A percentile compares a stretch with the other conserved stretches of the same genome.
Conservation (phyloP, 345 rosid genomes). For the Lepidium didymum region DNA sequence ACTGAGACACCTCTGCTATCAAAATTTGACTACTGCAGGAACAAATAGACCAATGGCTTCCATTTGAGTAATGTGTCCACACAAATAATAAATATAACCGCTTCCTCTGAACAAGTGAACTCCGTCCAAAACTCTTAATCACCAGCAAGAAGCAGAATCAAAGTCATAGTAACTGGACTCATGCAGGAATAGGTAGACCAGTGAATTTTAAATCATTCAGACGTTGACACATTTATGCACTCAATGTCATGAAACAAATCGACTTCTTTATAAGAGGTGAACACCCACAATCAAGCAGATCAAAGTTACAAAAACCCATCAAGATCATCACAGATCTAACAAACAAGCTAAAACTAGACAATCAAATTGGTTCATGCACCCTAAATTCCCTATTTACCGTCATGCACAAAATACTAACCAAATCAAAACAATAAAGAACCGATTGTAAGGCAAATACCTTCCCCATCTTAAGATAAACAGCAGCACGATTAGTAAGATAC, state of each 20-base stretch:
- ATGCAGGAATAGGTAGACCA: not conserved
- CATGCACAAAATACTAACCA: too few relatives aligned
- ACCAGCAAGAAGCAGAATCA: too few relatives aligned
- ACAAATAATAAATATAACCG: too few relatives aligned
- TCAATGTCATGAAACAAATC: not conserved
- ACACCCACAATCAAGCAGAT: not conserved
- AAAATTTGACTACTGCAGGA: not conserved
- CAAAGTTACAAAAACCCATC: not conserved
- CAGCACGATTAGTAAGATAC: slow-evolving; percentile 78
- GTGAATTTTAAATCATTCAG: not conserved
- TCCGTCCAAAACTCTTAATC: too few relatives aligned
- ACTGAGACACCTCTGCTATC: not conserved
- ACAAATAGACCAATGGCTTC: not conserved
- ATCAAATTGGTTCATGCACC: not conserved
- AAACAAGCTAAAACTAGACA: not conserved
- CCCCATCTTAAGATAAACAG: slow-evolving; percentile 88
- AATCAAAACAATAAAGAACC: too few relatives aligned
- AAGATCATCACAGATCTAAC: not conserved
- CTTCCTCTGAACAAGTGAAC: too few relatives aligned
- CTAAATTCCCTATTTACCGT: not conserved
- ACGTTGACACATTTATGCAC: not conserved
- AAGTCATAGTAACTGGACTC: not conserved
- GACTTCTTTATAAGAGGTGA: not conserved
- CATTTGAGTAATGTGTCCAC: too few relatives aligned
- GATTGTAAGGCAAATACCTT: slow-evolving; percentile 48